Evolutionary conservation across 352 stramenopile genomes (phyloP).

Genomic region (Pythium rhizo-oryzae): DNA sequence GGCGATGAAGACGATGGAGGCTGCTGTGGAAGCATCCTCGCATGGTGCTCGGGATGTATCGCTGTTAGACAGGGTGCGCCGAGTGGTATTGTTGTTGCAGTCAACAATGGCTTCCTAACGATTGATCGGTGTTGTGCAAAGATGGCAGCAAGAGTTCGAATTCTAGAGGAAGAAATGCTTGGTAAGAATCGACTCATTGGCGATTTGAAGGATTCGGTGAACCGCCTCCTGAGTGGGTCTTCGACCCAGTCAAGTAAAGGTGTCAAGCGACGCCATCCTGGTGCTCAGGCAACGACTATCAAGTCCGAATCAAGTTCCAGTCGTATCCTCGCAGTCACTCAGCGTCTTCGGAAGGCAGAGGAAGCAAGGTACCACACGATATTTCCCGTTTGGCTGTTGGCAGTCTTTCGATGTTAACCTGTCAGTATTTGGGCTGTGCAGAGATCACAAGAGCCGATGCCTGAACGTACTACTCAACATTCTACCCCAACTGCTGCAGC

Average conservation of each 20-base stretch:
- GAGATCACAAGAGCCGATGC: conserved; percentile 46
- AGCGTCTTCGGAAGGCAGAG: conserved; percentile 43
- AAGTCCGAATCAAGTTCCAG: conserved; percentile 18
- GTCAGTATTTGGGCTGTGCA: conserved; percentile 17
- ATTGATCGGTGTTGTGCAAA: conserved; percentile 17
- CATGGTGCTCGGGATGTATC: not conserved
- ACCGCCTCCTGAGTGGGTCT: conserved; percentile 26
- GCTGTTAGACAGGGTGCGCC: not conserved
- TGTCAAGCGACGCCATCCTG: conserved; percentile 1
- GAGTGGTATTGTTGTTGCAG: not conserved
- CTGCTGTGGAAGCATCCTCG: conserved; percentile 38
- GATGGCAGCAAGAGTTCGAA: conserved; percentile 43
- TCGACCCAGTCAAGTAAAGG: not conserved
- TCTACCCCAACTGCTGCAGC: conserved; percentile 48
- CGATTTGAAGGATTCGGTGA: conserved; percentile 42
- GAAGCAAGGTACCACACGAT: conserved; percentile 36
- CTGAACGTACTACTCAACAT: conserved; percentile 48
- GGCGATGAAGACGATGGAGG: conserved; percentile 49
- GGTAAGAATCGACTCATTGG: conserved; percentile 35
- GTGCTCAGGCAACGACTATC: not conserved
- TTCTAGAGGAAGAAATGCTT: conserved; percentile 47
- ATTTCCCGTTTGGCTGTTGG: not conserved
- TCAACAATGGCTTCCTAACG: not conserved
- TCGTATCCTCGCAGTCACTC: conserved; percentile 32
- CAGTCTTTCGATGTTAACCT: not conserved